Conservation (phyloP, 176 grass and related monocot species). For the Lolium rigidum region DNA sequence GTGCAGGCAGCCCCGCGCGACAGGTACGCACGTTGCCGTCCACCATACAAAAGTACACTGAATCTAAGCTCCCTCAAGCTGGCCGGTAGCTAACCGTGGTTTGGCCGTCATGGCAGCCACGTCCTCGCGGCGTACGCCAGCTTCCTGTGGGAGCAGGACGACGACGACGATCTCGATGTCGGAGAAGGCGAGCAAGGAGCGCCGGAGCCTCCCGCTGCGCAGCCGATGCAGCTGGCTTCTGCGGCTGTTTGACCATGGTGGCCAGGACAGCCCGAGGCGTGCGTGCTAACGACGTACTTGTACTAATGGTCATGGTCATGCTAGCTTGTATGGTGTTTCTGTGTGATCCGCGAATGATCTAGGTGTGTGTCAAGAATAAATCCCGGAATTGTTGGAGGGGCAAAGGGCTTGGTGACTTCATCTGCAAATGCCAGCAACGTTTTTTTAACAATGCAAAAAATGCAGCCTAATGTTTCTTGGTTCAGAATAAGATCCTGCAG, state of each 20-base stretch:
- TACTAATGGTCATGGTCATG: too few species aligned
- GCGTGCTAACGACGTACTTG: background rate
- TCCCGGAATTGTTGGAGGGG: background rate
- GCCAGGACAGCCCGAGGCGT: background rate
- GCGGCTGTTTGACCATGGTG: constrained; percentile 25
- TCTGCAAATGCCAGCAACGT: background rate
- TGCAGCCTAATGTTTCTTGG: background rate
- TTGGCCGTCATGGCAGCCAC: constrained; percentile 46
- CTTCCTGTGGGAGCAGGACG: constrained; percentile 79
- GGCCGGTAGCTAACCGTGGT: background rate
- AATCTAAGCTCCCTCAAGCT: background rate
- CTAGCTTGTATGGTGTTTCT: background rate
- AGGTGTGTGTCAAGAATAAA: background rate
- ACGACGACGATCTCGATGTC: constrained; percentile 40
- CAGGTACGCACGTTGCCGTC: constrained; percentile 13
- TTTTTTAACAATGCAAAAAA: background rate
- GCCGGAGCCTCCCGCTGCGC: background rate
- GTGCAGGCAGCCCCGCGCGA: constrained; percentile 65
- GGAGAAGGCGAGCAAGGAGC: constrained; percentile 26
- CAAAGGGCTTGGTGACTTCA: background rate
- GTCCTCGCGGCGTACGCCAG: constrained; percentile 83
- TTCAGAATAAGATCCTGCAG: background rate
- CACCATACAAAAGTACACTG: background rate
- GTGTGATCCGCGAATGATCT: background rate
- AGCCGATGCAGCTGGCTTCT: constrained; percentile 19